phyloP scores from a whole-genome alignment of 1,139 yeast genomes.

The Suhomyces coccinellae region DNA sequence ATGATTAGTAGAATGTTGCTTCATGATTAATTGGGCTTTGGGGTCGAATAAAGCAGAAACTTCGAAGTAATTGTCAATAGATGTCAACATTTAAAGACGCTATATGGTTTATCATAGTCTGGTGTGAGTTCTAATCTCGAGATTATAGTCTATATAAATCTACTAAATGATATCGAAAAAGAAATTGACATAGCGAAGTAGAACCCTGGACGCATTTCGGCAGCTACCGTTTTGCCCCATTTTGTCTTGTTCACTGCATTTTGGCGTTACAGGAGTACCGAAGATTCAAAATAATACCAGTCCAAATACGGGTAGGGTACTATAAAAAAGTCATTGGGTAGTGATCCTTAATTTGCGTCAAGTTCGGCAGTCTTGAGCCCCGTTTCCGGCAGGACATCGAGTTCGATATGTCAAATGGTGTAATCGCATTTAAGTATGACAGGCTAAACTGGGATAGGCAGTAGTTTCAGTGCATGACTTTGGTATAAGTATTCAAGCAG shows the following conservation, averaged over 20 bases:
- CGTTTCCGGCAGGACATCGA: not conserved
- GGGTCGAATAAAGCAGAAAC: no score
- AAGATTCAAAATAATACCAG: not conserved
- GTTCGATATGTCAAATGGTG: not conserved
- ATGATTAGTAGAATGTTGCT: not conserved
- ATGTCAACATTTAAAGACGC: not conserved
- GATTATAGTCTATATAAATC: not conserved
- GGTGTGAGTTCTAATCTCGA: not conserved
- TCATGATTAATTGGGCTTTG: not conserved
- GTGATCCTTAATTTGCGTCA: conserved; percentile 1
- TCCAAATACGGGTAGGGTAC: conserved; percentile 1
- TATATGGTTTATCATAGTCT: not conserved
- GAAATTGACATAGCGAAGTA: not conserved
- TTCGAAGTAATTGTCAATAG: not conserved
- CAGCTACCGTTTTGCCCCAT: not conserved
- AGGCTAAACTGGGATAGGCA: not conserved
- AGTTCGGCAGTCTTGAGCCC: conserved; percentile 3
- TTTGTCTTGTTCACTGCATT: not conserved
- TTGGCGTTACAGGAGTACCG: conserved; percentile 1
- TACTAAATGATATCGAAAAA: not conserved
- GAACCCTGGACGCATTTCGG: not conserved
- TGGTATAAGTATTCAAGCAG: no score
- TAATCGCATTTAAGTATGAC: not conserved
- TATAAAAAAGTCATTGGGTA: not conserved
- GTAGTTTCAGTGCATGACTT: no score